Conservation (phyloP, 805 yeast species). For the Candida qinlingensis region DNA sequence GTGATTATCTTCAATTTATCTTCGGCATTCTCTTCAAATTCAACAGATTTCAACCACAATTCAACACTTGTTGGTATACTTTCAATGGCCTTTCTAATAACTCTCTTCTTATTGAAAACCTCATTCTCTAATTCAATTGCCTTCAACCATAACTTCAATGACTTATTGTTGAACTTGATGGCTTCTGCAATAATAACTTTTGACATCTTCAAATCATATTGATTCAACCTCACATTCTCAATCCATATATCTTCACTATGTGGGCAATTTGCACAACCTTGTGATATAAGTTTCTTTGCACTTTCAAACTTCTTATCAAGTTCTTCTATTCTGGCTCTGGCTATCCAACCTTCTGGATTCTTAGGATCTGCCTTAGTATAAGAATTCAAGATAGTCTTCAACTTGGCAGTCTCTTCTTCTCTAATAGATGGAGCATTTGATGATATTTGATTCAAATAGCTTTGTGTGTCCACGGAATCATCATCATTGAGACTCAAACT, state of each 20-base stretch:
- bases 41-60: slow-evolving; percentile 68
- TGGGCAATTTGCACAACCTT: slow-evolving; percentile 72
- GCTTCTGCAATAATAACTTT: slow-evolving; percentile 63
- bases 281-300: slow-evolving; percentile 60
- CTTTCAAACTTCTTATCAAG: slow-evolving; percentile 45
- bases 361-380: slow-evolving; percentile 67
- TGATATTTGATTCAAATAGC: slow-evolving; percentile 37
- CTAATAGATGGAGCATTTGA: slow-evolving; percentile 4
- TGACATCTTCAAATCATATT: slow-evolving; percentile 37
- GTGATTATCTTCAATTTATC: slow-evolving; percentile 49
- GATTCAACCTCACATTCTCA: slow-evolving; percentile 64
- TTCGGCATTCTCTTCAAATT: slow-evolving; percentile 46
- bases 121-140: slow-evolving; percentile 67
- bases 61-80: slow-evolving; percentile 47
- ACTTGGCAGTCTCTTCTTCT: slow-evolving; percentile 53
- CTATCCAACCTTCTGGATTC: slow-evolving; percentile 79
- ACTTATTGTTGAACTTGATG: slow-evolving; percentile 46
- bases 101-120: slow-evolving; percentile 41
- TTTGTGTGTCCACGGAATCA: slow-evolving; percentile 17
- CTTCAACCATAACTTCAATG: slow-evolving; percentile 66
- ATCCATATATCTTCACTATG: slow-evolving; percentile 74
- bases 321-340: slow-evolving; percentile 76
- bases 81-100: slow-evolving; percentile 70
- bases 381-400: slow-evolving; percentile 57
- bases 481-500: slow-evolving; percentile 16